Evolutionary conservation across 2,329 filamentous ascomycete genomes (phyloP).

Genomic region (Pseudogymnoascus sp.): DNA sequence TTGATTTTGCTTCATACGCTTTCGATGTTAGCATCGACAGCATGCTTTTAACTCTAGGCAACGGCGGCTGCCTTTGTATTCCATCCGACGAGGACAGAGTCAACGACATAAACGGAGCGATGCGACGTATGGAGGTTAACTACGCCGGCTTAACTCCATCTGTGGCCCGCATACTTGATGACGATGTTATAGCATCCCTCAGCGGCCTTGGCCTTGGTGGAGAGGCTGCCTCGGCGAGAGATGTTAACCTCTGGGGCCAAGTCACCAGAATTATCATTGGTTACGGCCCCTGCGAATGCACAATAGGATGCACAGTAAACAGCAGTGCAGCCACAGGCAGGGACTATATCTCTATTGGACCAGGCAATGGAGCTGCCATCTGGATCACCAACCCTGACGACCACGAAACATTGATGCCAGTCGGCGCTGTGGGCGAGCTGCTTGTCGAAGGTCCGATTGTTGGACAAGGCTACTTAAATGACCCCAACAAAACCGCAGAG

Average conservation of each 20-base stretch:
- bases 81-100: conserved; percentile 32
- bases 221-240: conserved; percentile 30
- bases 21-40: conserved; percentile 34
- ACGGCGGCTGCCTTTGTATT: conserved; percentile 34
- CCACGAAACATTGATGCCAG: conserved; percentile 17
- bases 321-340: conserved; percentile 12
- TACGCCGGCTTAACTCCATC: conserved; percentile 25
- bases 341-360: conserved; percentile 10
- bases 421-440: conserved; percentile 25
- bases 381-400: conserved; percentile 32
- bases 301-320: conserved; percentile 16
- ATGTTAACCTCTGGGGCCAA: conserved; percentile 31
- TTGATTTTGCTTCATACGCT: conserved; percentile 29
- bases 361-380: conserved; percentile 13
- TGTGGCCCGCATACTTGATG: conserved; percentile 21
- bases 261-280: conserved; percentile 33
- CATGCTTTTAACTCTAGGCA: conserved; percentile 30
- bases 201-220: conserved; percentile 22
- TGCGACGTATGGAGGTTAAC: conserved; percentile 20
- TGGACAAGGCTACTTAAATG: conserved; percentile 52
- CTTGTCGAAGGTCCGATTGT: conserved; percentile 44
- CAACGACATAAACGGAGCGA: conserved; percentile 30
- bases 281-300: conserved; percentile 32
- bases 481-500: conserved; percentile 47
- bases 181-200: conserved; percentile 20